A percentile compares a stretch with the other conserved stretches of the same genome.
Conservation (phyloP, 2,329 filamentous ascomycete genomes). For the Beauveria rudraprayagi region DNA sequence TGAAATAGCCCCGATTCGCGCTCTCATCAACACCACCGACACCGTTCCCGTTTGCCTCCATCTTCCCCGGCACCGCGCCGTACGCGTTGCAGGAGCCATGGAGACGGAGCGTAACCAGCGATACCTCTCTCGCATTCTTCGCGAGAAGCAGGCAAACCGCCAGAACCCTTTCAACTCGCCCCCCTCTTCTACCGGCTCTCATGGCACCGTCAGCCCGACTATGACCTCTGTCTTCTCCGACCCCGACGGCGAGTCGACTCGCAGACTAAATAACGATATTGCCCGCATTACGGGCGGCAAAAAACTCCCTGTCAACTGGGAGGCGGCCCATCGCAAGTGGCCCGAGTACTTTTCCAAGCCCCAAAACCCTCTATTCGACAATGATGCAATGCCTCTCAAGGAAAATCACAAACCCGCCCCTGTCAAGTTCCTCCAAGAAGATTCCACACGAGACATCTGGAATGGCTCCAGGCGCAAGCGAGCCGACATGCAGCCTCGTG, state of each 20-base stretch:
- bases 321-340: slow-evolving; percentile 42
- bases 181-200: slow-evolving; percentile 49
- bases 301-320: slow-evolving; percentile 35
- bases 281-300: slow-evolving; percentile 32
- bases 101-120: slow-evolving; percentile 32
- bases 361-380: slow-evolving; percentile 23
- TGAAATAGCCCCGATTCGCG: background rate
- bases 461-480: slow-evolving; percentile 32
- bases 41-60: background rate
- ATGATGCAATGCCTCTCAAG: slow-evolving; percentile 32
- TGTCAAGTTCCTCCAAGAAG: slow-evolving; percentile 28
- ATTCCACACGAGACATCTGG: slow-evolving; percentile 35
- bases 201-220: slow-evolving; percentile 48
- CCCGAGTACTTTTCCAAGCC: slow-evolving; percentile 42
- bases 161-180: slow-evolving; percentile 52
- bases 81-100: slow-evolving; percentile 27
- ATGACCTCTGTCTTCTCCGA: slow-evolving; percentile 45
- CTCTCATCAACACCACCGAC: background rate
- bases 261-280: slow-evolving; percentile 41
- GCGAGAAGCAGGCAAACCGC: slow-evolving; percentile 45
- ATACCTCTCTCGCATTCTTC: slow-evolving; percentile 40
- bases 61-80: slow-evolving; percentile 12
- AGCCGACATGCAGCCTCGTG: slow-evolving; percentile 45
- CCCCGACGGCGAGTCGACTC: slow-evolving; percentile 46
- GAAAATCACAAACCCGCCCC: slow-evolving; percentile 35